Evolutionary conservation across 208 protist genomes (phyloP).

Genomic region (Porcisia deanei): DNA sequence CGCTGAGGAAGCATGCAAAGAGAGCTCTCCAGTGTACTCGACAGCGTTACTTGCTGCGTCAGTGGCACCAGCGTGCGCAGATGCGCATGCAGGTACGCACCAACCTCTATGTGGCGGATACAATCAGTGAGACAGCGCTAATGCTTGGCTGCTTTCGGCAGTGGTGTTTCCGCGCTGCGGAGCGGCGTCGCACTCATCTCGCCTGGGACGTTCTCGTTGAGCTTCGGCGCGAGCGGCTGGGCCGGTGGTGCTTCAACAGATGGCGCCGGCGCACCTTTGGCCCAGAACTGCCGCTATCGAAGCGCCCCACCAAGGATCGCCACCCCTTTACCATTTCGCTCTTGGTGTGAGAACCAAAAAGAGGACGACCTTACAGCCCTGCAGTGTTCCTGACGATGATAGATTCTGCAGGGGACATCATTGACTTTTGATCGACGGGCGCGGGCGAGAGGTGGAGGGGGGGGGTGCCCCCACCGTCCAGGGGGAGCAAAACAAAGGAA

Average conservation of each 20-base stretch:
- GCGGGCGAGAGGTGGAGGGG: too few relatives aligned
- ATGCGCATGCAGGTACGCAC: slow-evolving; percentile 16
- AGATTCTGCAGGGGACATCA: background rate
- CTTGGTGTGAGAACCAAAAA: background rate
- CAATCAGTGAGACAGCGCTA: slow-evolving; percentile 64
- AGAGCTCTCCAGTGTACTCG: slow-evolving; percentile 1
- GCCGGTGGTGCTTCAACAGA: slow-evolving; percentile 36
- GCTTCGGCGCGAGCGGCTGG: slow-evolving; percentile 47
- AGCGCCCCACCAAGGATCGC: background rate
- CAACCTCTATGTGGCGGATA: slow-evolving; percentile 55
- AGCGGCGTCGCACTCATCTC: slow-evolving; percentile 33
- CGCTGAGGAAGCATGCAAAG: slow-evolving; percentile 3
- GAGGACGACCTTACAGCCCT: background rate
- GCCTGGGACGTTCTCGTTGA: slow-evolving; percentile 48
- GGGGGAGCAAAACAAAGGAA: background rate
- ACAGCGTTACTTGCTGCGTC: slow-evolving; percentile 14
- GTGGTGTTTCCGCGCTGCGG: slow-evolving; percentile 48
- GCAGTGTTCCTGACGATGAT: background rate
- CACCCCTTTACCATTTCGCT: background rate
- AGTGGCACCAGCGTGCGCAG: slow-evolving; percentile 23
- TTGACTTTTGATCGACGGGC: background rate
- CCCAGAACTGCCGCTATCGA: background rate
- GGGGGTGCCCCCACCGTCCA: background rate
- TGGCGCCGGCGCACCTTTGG: slow-evolving; percentile 47
- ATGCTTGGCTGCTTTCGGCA: slow-evolving; percentile 62